phyloP scores from a whole-genome alignment of 2,329 filamentous ascomycete species.

The Cyanodermella asteris region DNA sequence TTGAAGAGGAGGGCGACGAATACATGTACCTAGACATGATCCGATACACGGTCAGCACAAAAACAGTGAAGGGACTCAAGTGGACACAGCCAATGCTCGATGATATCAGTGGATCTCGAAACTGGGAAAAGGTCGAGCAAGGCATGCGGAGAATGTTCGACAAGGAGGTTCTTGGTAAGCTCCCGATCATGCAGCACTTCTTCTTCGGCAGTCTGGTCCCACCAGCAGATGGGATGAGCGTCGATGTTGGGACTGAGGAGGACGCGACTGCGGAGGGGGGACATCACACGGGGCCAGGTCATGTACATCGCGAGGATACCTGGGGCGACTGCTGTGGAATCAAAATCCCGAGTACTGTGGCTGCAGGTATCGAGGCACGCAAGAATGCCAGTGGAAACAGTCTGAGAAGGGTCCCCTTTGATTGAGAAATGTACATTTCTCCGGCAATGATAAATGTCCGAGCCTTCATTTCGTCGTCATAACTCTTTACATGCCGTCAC shows the following conservation, averaged over 20 bases:
- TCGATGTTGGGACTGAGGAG: slow-evolving; percentile 30
- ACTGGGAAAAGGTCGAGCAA: slow-evolving; percentile 76
- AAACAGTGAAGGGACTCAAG: slow-evolving; percentile 78
- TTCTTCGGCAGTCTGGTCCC: slow-evolving; percentile 73
- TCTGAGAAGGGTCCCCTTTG: slow-evolving; percentile 61
- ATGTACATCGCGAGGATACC: slow-evolving; percentile 47
- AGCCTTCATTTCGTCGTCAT: too few relatives aligned
- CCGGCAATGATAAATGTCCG: too few relatives aligned
- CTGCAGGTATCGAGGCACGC: slow-evolving; percentile 70
- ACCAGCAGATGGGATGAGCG: slow-evolving; percentile 60
- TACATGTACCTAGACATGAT: slow-evolving; percentile 89
- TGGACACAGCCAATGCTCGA: slow-evolving; percentile 99
- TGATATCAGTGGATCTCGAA: slow-evolving; percentile 78
- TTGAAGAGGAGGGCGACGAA: slow-evolving; percentile 68
- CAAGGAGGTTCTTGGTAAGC: slow-evolving; percentile 72
- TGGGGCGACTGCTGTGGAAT: slow-evolving; percentile 99
- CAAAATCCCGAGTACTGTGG: slow-evolving; percentile 83
- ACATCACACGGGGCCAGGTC: slow-evolving; percentile 15
- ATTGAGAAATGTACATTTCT: slow-evolving; percentile 23
- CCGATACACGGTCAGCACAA: slow-evolving; percentile 82
- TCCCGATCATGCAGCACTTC: slow-evolving; percentile 98
- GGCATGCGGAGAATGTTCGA: slow-evolving; percentile 97
- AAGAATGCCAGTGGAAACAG: slow-evolving; percentile 43
- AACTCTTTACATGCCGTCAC: too few relatives aligned
- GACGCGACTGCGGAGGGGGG: slow-evolving; percentile 40